Base-by-base conservation (phyloP, 441 rosid species). In the Pelargonium citronellum region DNA sequence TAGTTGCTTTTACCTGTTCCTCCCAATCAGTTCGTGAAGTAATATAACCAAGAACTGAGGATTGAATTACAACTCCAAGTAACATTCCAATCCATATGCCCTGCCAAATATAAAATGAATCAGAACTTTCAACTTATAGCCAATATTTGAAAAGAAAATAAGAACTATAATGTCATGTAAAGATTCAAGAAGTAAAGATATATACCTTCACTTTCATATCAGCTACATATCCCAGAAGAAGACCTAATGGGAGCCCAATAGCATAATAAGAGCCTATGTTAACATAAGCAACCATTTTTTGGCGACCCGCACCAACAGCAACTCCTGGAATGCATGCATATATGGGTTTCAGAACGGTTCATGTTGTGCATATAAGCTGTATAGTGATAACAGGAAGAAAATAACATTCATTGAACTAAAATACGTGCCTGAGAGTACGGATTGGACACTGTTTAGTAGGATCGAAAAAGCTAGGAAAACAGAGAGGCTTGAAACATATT, bases 371-470 rank as follows among this genome's bases (percentile, higher is more conserved):
- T 24, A 0, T 24, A 24, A 24, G 27, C 27, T 24, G 2, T 24
- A 24, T 24, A 24, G 2, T 16, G 39, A 47, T 47, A 47, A 47
- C 5, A 47, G 7, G 5, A 1, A n/a, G 15, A 51, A 53, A 10
- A 5, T 1, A 24, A 24, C 27, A 24, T 24, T 24, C 27, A 24
- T 2, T 24, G 58, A 51, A 11, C 7, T 37, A 41, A 46, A 24
- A n/a, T 49, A 41, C 27, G 0, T 24, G 27, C 27, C 27, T 24
- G 27, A 66, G 44, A 87, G 87, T 7, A 87, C 76, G 19, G 91
- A 79, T 70, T 89, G 91, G 27, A 86, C 60, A 63, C 86, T 80
- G 47, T 89, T 89, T 49, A 91, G 79, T 6, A 91, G 71, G 43
- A 89, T 75, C 0, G 97, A 85, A 57, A 86, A 27, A 11, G 90